Evolutionary conservation across 768 basidiomycete species (phyloP).

Genomic region (Boletus vinaceobasis): DNA sequence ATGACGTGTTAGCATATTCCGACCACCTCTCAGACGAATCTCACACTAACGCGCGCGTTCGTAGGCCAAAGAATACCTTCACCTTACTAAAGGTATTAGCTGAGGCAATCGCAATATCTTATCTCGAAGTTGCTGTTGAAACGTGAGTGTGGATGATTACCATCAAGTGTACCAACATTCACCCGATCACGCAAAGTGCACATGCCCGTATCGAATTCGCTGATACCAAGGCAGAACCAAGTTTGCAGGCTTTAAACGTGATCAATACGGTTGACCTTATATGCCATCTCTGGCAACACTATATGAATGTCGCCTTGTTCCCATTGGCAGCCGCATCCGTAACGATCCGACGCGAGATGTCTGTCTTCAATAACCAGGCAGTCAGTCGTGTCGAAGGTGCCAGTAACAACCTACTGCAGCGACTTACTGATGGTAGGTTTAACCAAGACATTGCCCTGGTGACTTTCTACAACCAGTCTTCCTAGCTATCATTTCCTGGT

Average conservation of each 20-base stretch:
- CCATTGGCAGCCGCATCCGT: slow-evolving; percentile 85
- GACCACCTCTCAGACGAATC: not conserved
- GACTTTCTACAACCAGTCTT: not conserved
- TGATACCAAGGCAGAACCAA: slow-evolving; percentile 81
- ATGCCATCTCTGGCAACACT: slow-evolving; percentile 96
- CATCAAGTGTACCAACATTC: not conserved
- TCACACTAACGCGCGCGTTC: slow-evolving; percentile 5
- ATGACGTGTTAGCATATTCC: slow-evolving; percentile 70
- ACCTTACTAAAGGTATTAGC: slow-evolving; percentile 79
- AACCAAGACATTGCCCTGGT: not conserved
- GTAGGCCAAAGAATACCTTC: slow-evolving; percentile 86
- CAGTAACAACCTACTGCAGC: slow-evolving; percentile 76
- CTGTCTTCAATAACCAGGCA: slow-evolving; percentile 84
- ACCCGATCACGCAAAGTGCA: slow-evolving; percentile 45
- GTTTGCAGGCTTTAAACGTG: slow-evolving; percentile 59
- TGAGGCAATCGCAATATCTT: slow-evolving; percentile 78
- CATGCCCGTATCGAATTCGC: slow-evolving; percentile 65
- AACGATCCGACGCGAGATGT: slow-evolving; percentile 88
- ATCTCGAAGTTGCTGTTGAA: slow-evolving; percentile 89
- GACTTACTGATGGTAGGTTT: slow-evolving; percentile 72
- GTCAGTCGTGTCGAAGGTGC: slow-evolving; percentile 82
- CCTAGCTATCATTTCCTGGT: slow-evolving; percentile 69
- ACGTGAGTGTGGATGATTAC: slow-evolving; percentile 57
- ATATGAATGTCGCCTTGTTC: slow-evolving; percentile 84
- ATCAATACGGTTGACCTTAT: slow-evolving; percentile 78